These are phyloP conservation scores for Auriscalpium microsporum DNA, from an alignment of 768 basidiomycete species.

Conservation along the genomic window DNA sequence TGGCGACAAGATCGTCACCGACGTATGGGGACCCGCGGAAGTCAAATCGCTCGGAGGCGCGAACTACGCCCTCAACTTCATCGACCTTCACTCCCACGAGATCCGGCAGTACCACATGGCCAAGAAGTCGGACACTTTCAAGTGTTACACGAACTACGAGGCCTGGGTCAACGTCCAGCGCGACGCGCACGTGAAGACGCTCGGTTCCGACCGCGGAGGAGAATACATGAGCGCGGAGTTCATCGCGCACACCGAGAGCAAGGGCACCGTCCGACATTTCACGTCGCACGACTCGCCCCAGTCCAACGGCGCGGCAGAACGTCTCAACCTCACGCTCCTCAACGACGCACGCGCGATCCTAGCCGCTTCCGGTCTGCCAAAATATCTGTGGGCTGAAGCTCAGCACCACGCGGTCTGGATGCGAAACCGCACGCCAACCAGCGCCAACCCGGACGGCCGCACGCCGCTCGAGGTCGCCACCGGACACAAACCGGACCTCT, in stretches of 20 bases:
- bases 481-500: slow-evolving; percentile 21
- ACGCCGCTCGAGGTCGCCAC: slow-evolving; percentile 20
- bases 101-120: no score
- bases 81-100: no score
- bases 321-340: not conserved
- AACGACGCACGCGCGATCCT: not conserved
- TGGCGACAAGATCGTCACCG: no score
- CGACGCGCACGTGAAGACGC: not conserved
- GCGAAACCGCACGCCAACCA: slow-evolving; percentile 12
- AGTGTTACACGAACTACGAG: not conserved
- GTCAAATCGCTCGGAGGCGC: no score
- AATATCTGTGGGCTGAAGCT: slow-evolving; percentile 21
- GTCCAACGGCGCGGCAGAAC: not conserved
- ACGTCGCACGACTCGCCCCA: not conserved
- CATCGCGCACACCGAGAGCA: not conserved
- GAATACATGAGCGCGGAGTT: not conserved
- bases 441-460: slow-evolving; percentile 7
- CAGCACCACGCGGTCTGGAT: slow-evolving; percentile 16
- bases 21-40: no score
- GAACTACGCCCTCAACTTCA: no score
- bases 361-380: slow-evolving; percentile 5
- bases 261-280: not conserved
- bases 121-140: not conserved
- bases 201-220: not conserved
- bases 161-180: not conserved